Evolutionary conservation across 2,329 filamentous ascomycete genomes (phyloP).

Genomic region (Pseudogymnoascus sp.): DNA sequence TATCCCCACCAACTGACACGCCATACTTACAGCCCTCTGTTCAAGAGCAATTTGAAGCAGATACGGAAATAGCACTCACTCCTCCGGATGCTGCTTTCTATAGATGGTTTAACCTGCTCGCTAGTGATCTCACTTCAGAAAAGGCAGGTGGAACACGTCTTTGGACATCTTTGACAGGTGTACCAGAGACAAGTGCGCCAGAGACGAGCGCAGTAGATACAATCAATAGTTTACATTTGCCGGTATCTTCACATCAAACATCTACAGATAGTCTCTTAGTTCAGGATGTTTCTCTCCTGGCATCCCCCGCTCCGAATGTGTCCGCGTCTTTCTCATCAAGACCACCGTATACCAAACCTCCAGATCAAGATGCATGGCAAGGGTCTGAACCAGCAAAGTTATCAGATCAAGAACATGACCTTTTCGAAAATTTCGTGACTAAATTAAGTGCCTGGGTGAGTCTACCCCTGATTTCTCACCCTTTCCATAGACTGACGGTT

Average conservation of each 20-base stretch:
- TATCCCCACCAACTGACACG: background rate
- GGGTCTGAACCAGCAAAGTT: constrained; percentile 18
- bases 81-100: constrained; percentile 11
- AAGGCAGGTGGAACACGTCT: background rate
- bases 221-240: background rate
- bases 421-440: constrained; percentile 23
- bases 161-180: constrained; percentile 13
- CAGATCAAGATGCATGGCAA: constrained; percentile 19
- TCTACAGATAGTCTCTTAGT: background rate
- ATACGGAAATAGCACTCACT: constrained; percentile 9
- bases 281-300: background rate
- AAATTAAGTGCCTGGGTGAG: constrained; percentile 23
- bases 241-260: background rate
- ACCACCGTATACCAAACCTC: constrained; percentile 12
- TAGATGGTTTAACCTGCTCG: constrained; percentile 15
- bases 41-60: background rate
- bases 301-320: background rate
- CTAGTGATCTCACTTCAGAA: constrained; percentile 11
- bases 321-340: background rate
- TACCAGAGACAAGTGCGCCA: constrained; percentile 13
- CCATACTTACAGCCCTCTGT: background rate
- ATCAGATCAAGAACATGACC: constrained; percentile 19
- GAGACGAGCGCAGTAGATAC: constrained; percentile 4
- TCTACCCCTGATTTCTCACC: background rate
- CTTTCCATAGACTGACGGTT: background rate